phyloP scores from a whole-genome alignment of 2,329 filamentous ascomycete species.

The Emydomyces testavorans region DNA sequence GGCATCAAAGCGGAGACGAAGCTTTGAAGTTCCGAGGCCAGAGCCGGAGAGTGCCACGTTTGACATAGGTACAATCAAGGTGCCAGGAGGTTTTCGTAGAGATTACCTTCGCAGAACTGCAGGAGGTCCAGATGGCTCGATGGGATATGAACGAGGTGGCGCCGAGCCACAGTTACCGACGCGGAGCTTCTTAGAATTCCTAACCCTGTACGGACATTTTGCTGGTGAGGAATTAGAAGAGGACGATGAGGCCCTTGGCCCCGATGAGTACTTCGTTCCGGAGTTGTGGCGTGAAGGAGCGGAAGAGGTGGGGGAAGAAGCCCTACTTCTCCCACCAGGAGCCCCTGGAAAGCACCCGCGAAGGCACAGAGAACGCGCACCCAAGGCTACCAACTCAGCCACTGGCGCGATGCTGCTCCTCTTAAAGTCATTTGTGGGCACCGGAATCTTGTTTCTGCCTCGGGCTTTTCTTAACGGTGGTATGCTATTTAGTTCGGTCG shows the following conservation, averaged over 20 bases:
- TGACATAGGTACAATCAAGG: conserved; percentile 80
- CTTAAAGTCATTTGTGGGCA: conserved; percentile 95
- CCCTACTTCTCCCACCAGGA: conserved; percentile 59
- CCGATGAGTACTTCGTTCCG: conserved; percentile 71
- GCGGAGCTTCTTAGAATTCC: conserved; percentile 87
- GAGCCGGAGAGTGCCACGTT: conserved; percentile 68
- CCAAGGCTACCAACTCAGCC: conserved; percentile 64
- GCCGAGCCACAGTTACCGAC: conserved; percentile 59
- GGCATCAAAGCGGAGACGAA: conserved; percentile 61
- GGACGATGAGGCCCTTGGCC: conserved; percentile 77
- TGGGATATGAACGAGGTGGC: conserved; percentile 25
- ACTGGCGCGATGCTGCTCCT: conserved; percentile 72
- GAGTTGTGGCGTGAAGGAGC: conserved; percentile 40
- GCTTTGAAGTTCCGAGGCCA: conserved; percentile 67
- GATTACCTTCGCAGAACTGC: conserved; percentile 73
- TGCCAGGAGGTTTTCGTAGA: conserved; percentile 84
- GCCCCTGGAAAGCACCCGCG: conserved; percentile 61
- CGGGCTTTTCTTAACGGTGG: conserved; percentile 91
- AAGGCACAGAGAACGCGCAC: conserved; percentile 62
- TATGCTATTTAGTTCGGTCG: conserved; percentile 90
- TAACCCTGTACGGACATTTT: conserved; percentile 93
- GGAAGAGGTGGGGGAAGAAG: conserved; percentile 79
- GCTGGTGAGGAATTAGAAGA: conserved; percentile 94
- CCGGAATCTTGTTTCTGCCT: conserved; percentile 84
- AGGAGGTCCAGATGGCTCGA: conserved; percentile 48